Evolutionary conservation across 345 rosid species (phyloP), one percentile per base, ranked within the genome.

Genomic region (Hibiscus mutabilis): DNA sequence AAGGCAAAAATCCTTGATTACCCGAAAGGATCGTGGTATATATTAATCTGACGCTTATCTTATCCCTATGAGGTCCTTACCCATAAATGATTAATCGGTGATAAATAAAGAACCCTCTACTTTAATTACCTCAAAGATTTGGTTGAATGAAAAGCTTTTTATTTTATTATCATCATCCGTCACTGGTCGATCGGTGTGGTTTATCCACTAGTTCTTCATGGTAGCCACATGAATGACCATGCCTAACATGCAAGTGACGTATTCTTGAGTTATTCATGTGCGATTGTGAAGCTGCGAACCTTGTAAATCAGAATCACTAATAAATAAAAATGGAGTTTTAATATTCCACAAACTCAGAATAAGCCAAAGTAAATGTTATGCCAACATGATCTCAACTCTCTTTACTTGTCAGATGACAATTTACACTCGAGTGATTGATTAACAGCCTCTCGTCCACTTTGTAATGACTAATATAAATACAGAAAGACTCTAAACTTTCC

Each of bases 351-450:
- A 66, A 25, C 40, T 66, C 49, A 27, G 9, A 47, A 66, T 4
- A 25, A 25, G 70, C 70, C 57, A 66, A 66, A n/a, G n/a, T n/a
- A n/a, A n/a, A n/a, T n/a, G n/a, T n/a, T n/a, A 40, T 40, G 44
- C 44, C 44, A 40, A 40, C 44, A 40, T 6, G 73, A 40, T 0
- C 12, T 37, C 42, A 57, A 37, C 52, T 8, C 6, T 5, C 37
- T 31, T 70, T 40, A 40, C 37, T 24, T 22, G 49, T 70, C 73
- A 57, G 73, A 70, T 40, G 52, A 37, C 64, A 70, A 56, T 58
- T 57, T 56, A 33, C 51, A 35, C 22, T 37, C n/a, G 52, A 21
- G 19, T 37, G 59, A 68, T 69, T 69, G 63, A 33, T 58, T 31
- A 14, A 37, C 5, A 0, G 37, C 4, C 31, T 53, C 37, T 64